Evolutionary conservation across 1,284 basidiomycete species (phyloP), one percentile per base, ranked within the genome.

Genomic region (Hypsizygus ulmarius): DNA sequence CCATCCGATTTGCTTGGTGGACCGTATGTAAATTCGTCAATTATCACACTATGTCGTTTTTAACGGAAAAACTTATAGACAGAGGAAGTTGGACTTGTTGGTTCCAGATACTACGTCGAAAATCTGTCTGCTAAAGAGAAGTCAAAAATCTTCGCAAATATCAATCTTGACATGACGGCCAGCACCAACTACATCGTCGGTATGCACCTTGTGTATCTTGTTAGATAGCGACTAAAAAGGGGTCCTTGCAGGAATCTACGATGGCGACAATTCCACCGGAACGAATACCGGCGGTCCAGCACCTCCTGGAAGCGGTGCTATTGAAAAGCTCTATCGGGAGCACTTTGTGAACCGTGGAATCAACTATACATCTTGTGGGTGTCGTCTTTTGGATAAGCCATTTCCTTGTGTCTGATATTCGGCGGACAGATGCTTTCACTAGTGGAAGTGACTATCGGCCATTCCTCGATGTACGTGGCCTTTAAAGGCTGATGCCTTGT

Each of bases 81-180:
- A 14, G 48, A 53, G 36, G 52, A 53, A 38, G 36, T 50, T 6
- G 52, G 52, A 1, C 48, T 53, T 29, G 41, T 53, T 32, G 52
- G 52, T 3, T 53, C 52, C 18, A 19, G 39, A 3, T 47, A 50
- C 35, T 53, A 53, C 25, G 52, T 53, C 21, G 48, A 50, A 5
- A 35, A 47, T 28, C 43, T 53, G 3, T 29, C 52, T 29, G 30
- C 37, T 3, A 29, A 30, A 8, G 52, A 53, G 16, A 47, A 50
- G 28, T 18, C 44, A 5, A 53, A 53, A 15, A 53, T 53, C n/a
- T 49, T 47, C 36, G 52, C 52, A 8, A 50, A 53, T 34, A 50
- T 50, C 35, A 50, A 53, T 34, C 39, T 53, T 15, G 52, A 53
- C 30, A 53, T 53, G 52, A 50, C 45, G 12, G 52, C 52, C 10